A percentile compares a stretch with the other conserved stretches of the same genome.
Conservation (phyloP, 305 asterid genomes). For the Fraxinus velutina region DNA sequence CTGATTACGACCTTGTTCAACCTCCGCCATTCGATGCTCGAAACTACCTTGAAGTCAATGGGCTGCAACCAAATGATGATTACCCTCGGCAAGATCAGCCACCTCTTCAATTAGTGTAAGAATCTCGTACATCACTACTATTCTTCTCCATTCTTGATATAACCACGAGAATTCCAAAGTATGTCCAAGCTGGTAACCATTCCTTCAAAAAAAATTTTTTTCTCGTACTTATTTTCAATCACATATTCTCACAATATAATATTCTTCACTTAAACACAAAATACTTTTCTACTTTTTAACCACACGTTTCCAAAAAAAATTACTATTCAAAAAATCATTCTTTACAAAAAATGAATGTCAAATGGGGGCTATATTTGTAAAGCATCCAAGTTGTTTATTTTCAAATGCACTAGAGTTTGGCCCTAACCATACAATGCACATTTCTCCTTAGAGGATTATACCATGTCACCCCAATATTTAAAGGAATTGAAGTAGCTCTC, state of each 20-base stretch:
- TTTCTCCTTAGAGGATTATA: not conserved
- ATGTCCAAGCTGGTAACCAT: too few relatives aligned
- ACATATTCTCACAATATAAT: too few relatives aligned
- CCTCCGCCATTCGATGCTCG: constrained; percentile 55
- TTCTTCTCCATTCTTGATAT: not conserved
- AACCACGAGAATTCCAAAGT: not conserved
- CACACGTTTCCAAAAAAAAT: too few relatives aligned
- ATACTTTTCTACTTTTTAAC: too few relatives aligned
- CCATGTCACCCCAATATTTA: too few relatives aligned
- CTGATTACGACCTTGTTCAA: constrained; percentile 47
- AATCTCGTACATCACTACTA: not conserved
- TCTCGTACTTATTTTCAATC: too few relatives aligned
- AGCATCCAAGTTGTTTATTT: not conserved
- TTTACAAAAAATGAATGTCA: too few relatives aligned
- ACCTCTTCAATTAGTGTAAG: constrained; percentile 46
- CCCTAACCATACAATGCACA: not conserved
- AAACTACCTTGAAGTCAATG: constrained; percentile 57
- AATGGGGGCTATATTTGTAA: not conserved
- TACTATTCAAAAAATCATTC: too few relatives aligned
- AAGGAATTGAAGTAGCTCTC: too few relatives aligned
- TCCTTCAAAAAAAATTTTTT: too few relatives aligned
- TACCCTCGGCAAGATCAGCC: constrained; percentile 51
- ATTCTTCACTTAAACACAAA: too few relatives aligned
- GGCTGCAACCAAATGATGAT: constrained; percentile 39
- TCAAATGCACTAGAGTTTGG: not conserved